phyloP scores from a whole-genome alignment of 345 rosid genomes.

The Pugionium dolabratum region DNA sequence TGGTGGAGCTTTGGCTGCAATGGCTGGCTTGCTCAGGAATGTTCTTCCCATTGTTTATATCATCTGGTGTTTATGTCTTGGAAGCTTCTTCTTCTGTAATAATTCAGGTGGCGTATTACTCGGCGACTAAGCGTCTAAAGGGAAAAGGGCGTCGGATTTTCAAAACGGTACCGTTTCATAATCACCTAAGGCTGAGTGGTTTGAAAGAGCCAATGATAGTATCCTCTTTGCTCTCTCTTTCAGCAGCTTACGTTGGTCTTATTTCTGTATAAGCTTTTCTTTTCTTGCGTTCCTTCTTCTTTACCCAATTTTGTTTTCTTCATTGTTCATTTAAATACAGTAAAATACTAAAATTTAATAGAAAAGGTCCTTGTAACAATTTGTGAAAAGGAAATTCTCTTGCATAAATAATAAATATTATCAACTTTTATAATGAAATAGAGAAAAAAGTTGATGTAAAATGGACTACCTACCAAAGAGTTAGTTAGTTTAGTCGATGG shows the following conservation, averaged over 20 bases:
- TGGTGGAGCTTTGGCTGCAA: conserved; percentile 91
- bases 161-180: conserved; percentile 40
- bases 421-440: background rate
- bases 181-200: conserved; percentile 39
- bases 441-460: conserved; percentile 19
- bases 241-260: conserved; percentile 43
- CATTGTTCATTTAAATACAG: background rate
- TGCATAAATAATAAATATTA: background rate
- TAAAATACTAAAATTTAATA: background rate
- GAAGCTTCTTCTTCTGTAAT: conserved; percentile 63
- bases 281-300: background rate
- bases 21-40: conserved; percentile 95
- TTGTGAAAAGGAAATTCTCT: background rate
- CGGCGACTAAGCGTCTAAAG: conserved; percentile 25
- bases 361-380: background rate
- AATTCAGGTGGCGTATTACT: conserved; percentile 51
- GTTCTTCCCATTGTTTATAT: conserved; percentile 81
- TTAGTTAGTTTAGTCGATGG: conserved; percentile 31
- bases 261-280: conserved; percentile 29
- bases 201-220: conserved; percentile 37
- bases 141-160: conserved; percentile 38
- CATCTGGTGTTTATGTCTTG: conserved; percentile 71
- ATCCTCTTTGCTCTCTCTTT: conserved; percentile 39
- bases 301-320: conserved; percentile 15
- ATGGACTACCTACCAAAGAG: conserved; percentile 39